Evolutionary conservation across 2,329 filamentous ascomycete species (phyloP).

Genomic region (Aureobasidium sp.): DNA sequence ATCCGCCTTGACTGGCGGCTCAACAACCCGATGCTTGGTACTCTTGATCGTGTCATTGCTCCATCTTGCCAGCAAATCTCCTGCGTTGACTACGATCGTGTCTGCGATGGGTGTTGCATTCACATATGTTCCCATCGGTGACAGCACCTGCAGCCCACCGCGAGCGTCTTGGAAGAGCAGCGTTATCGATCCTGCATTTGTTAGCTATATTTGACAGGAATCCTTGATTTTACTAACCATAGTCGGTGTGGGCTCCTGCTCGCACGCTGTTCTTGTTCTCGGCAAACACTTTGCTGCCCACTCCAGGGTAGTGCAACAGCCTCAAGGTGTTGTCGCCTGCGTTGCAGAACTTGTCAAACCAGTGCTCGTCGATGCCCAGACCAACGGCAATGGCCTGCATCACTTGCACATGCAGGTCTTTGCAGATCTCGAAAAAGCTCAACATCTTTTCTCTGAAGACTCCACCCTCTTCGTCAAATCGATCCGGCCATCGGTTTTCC

Average conservation of each 20-base stretch:
- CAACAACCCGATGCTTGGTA: constrained; percentile 82
- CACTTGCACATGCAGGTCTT: constrained; percentile 65
- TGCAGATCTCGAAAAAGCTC: constrained; percentile 65
- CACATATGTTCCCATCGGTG: constrained; percentile 62
- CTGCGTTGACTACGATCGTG: constrained; percentile 82
- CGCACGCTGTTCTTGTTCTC: constrained; percentile 43
- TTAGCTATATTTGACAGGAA: background rate
- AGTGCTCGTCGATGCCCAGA: constrained; percentile 57
- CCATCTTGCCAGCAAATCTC: constrained; percentile 79
- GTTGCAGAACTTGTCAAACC: constrained; percentile 69
- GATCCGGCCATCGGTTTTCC: constrained; percentile 71
- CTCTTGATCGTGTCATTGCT: constrained; percentile 87
- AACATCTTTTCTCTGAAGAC: constrained; percentile 63
- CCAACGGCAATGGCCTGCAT: constrained; percentile 53
- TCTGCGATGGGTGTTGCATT: constrained; percentile 73
- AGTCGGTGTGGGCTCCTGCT: constrained; percentile 69
- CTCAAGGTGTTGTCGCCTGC: constrained; percentile 55
- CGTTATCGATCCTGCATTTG: constrained; percentile 33
- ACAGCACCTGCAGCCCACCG: constrained; percentile 54
- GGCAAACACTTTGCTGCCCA: constrained; percentile 49
- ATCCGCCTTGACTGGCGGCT: constrained; percentile 52
- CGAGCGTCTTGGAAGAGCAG: constrained; percentile 46
- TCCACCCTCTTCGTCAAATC: constrained; percentile 42
- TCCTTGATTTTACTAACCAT: constrained; percentile 30
- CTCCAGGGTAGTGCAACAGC: constrained; percentile 41